Evolutionary conservation across 1,284 basidiomycete species (phyloP).

Genomic region (Tilletia horrida): DNA sequence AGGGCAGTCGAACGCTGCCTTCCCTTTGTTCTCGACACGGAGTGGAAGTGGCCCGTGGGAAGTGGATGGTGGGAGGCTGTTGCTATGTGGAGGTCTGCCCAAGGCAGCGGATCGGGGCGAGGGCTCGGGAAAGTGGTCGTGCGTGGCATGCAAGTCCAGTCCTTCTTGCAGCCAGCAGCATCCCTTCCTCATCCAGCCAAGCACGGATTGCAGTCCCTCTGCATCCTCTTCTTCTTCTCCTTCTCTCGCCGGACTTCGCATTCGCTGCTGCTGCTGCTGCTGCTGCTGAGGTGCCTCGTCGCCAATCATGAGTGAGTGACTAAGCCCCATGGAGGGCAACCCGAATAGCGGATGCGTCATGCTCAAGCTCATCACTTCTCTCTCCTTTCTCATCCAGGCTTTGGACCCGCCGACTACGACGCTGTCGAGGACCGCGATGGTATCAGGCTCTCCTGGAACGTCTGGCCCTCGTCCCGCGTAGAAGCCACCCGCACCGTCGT

Average conservation of each 20-base stretch:
- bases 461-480: constrained; percentile 94
- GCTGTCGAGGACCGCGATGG: constrained; percentile 56
- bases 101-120: no score
- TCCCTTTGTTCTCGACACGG: not conserved
- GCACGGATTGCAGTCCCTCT: not conserved
- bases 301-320: no score
- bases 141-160: not conserved
- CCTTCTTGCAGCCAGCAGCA: not conserved
- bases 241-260: not conserved
- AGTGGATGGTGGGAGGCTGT: not conserved
- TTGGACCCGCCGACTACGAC: constrained; percentile 29
- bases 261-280: not conserved
- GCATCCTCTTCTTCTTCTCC: not conserved
- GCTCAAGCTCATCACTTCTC: not conserved
- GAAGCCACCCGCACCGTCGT: constrained; percentile 97
- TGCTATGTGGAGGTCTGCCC: not conserved
- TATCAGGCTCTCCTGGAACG: constrained; percentile 77
- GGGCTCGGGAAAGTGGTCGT: not conserved
- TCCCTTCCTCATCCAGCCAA: not conserved
- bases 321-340: not conserved
- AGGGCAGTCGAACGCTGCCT: no score
- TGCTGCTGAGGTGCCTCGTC: not conserved
- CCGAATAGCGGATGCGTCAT: not conserved
- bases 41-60: not conserved
- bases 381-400: not conserved